Percentiles rank a stretch among this genome's conserved stretches.
Evolutionary conservation across 2,329 filamentous ascomycete genomes (phyloP).

Genomic region (Tricladium varicosporioides): DNA sequence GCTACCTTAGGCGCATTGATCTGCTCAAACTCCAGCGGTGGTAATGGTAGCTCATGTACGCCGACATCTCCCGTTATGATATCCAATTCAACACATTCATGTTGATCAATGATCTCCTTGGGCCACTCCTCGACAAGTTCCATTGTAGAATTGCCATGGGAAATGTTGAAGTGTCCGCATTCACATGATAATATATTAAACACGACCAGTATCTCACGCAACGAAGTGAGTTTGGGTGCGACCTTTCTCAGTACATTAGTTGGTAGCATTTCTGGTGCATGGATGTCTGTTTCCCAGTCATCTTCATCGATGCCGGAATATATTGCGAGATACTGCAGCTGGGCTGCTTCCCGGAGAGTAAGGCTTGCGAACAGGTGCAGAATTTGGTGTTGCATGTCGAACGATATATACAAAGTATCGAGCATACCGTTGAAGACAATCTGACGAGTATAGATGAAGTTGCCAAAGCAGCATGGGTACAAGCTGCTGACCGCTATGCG

Average conservation of each 20-base stretch:
- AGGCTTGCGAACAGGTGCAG: constrained; percentile 11
- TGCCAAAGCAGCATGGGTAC: constrained; percentile 20
- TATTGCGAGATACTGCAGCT: constrained; percentile 15
- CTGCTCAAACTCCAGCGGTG: too few species aligned
- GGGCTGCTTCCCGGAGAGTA: constrained; percentile 1
- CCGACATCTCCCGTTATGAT: neutral
- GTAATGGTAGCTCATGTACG: neutral
- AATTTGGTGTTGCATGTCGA: neutral
- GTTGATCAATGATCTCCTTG: neutral
- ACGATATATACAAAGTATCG: constrained; percentile 19
- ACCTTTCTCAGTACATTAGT: neutral
- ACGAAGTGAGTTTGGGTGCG: neutral
- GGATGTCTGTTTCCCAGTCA: neutral
- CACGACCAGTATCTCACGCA: neutral
- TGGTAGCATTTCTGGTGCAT: neutral
- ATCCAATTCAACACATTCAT: neutral
- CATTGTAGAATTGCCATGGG: neutral
- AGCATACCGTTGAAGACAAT: constrained; percentile 23
- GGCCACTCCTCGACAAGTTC: neutral
- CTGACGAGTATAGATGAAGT: constrained; percentile 1
- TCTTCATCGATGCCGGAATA: neutral
- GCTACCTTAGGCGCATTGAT: neutral
- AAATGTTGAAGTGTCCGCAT: neutral
- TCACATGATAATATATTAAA: neutral
- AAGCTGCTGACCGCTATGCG: constrained; percentile 6